Conservation (phyloP, 176 grass and related monocot genomes). For the Oropetium thomaeum region DNA sequence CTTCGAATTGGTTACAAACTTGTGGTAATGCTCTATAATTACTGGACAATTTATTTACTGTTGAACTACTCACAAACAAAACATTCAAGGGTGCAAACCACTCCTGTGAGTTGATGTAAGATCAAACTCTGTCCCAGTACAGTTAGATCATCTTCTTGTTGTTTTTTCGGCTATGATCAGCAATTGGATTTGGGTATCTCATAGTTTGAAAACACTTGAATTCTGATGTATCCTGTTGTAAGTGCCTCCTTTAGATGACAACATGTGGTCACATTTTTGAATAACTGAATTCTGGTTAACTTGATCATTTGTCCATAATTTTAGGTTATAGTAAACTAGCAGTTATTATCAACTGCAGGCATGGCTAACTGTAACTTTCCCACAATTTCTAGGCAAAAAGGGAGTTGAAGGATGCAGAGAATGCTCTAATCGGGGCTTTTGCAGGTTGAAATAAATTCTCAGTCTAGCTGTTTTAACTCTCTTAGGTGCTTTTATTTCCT, state of each 20-base stretch:
- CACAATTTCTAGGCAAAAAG: slow-evolving; percentile 79
- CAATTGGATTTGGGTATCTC: background rate
- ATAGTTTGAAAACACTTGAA: background rate
- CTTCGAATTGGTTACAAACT: slow-evolving; percentile 71
- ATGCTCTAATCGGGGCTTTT: slow-evolving; percentile 78
- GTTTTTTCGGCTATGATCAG: too few species aligned
- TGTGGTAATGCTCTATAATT: slow-evolving; percentile 34
- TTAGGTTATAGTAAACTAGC: background rate
- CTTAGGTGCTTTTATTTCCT: background rate
- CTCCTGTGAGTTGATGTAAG: background rate
- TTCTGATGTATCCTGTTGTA: background rate
- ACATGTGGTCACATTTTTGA: background rate
- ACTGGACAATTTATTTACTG: background rate
- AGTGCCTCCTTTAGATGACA: background rate
- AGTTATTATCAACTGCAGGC: background rate
- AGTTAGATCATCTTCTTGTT: background rate
- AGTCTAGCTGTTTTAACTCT: background rate
- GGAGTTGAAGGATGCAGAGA: slow-evolving; percentile 72
- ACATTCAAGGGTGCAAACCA: background rate
- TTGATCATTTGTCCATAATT: background rate
- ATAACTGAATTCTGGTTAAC: background rate
- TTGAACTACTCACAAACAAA: background rate
- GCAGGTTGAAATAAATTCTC: slow-evolving; percentile 48
- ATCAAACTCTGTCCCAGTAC: background rate
- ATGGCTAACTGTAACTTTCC: background rate